phyloP scores from a whole-genome alignment of 345 rosid species.

The Odontarrhena argentea region DNA sequence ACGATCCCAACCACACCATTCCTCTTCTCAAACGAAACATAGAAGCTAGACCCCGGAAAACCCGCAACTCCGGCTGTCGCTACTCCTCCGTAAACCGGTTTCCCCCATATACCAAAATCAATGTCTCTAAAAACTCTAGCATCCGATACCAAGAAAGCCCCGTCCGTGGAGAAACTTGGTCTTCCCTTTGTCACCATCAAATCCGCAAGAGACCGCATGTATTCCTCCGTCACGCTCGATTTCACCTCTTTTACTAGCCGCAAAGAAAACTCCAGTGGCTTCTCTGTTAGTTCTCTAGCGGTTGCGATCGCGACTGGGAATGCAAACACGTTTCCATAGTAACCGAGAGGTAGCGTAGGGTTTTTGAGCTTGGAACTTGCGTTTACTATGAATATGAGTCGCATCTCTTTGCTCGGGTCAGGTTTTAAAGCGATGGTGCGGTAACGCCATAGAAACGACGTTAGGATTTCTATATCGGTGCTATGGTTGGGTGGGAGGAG shows the following conservation, averaged over 20 bases:
- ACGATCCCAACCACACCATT: slow-evolving; percentile 50
- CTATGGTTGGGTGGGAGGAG: slow-evolving; percentile 33
- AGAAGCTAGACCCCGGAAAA: slow-evolving; percentile 40
- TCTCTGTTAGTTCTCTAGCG: slow-evolving; percentile 22
- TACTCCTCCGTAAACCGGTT: slow-evolving; percentile 47
- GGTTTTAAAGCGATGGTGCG: slow-evolving; percentile 40
- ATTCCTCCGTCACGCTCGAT: slow-evolving; percentile 50
- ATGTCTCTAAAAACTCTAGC: slow-evolving; percentile 40
- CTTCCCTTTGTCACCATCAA: slow-evolving; percentile 52
- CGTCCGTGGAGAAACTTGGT: slow-evolving; percentile 43
- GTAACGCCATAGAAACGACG: slow-evolving; percentile 45
- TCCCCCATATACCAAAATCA: slow-evolving; percentile 59
- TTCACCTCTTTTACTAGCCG: slow-evolving; percentile 40
- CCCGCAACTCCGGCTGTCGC: not conserved
- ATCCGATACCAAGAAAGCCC: slow-evolving; percentile 48
- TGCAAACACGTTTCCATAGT: slow-evolving; percentile 51
- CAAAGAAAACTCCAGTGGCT: slow-evolving; percentile 45
- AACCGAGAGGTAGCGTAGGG: slow-evolving; percentile 41
- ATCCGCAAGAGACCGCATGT: slow-evolving; percentile 54
- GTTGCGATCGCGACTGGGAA: slow-evolving; percentile 40
- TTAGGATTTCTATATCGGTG: slow-evolving; percentile 35
- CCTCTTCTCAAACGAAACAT: slow-evolving; percentile 33
- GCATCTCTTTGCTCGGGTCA: slow-evolving; percentile 37
- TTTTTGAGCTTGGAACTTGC: slow-evolving; percentile 32
- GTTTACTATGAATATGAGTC: slow-evolving; percentile 38